Base-by-base conservation (phyloP, 371 early-diverging fungal genomes). In the Smittium culicis region DNA sequence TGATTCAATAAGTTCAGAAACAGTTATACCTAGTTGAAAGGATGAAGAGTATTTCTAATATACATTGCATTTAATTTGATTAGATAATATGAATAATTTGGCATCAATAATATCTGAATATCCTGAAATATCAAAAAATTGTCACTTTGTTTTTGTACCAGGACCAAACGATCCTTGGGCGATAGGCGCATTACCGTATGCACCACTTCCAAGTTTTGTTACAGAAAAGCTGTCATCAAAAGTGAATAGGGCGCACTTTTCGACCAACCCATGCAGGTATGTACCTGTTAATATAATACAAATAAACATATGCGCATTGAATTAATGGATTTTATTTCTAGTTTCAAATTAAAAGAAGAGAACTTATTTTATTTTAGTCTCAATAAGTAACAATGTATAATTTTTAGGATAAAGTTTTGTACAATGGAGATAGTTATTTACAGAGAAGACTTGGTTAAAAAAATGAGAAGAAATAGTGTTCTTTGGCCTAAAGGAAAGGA, bases 61-160 rank as follows among this genome's bases (percentile, higher is more conserved):
- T 54, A 32, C 8, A 2, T 25, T 33, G 8, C n/a, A n/a, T n/a
- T n/a, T n/a, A 55, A 16, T 62, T 29, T 64, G 8, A 29, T 27
- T 68, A 75, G 90, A 88, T 14, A 80, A 80, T 34, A 90, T 90
- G 74, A 77, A 81, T 1, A 72, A 77, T 20, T 77, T 94, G 20
- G 90, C 85, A 20, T 88, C 87, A 67, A 68, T 94, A 29, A 83
- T 94, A 30, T 74, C 81, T 27, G 83, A 85, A 54, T 93, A 84
- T 68, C 86, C 83, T 0, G 73, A 73, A 0, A 73, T 94, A 56
- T 83, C 88, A 1, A 79, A 79, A 0, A 74, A 79, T 45, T 80
- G 85, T 27, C 83, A 87, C 28, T 93, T 92, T 74, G 80, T 95
- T 1, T 88, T 95, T 77, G 88, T 95, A 0, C 96, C 96, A 14